Evolutionary conservation across 148 eudicot genomes (phyloP).

Genomic region (Fagopyrum homotropicum): DNA sequence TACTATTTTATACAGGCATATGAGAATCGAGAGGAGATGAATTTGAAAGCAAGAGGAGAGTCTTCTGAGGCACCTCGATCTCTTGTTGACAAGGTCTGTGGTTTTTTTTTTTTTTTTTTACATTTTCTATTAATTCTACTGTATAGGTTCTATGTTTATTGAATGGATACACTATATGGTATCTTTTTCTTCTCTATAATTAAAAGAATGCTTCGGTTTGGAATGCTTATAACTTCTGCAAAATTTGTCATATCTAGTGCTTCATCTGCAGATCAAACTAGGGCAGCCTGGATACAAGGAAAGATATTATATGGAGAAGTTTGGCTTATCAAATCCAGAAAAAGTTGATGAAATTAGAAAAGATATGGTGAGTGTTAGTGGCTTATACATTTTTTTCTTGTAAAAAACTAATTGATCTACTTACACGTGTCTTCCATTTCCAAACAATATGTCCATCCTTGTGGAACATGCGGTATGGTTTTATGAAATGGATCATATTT

Average conservation of each 20-base stretch:
- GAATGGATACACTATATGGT: background rate
- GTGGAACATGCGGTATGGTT: background rate
- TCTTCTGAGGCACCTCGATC: constrained; percentile 42
- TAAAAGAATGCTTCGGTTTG: background rate
- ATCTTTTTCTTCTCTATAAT: background rate
- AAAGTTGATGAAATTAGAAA: constrained; percentile 56
- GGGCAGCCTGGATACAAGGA: constrained; percentile 96
- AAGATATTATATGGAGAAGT: constrained; percentile 89
- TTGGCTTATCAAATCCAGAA: constrained; percentile 46
- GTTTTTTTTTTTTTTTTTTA: background rate
- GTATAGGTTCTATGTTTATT: background rate
- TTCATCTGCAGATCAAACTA: constrained; percentile 61
- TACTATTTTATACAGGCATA: constrained; percentile 35
- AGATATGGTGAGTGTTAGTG: constrained; percentile 57
- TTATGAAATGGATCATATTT: background rate
- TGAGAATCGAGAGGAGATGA: constrained; percentile 66
- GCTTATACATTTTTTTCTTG: background rate
- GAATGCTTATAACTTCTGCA: background rate
- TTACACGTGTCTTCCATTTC: background rate
- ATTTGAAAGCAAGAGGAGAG: constrained; percentile 58
- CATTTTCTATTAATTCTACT: background rate
- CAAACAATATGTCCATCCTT: background rate
- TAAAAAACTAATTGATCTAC: background rate
- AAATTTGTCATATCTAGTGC: background rate
- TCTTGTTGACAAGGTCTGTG: constrained; percentile 66